A percentile compares a stretch with the other conserved stretches of the same genome.
phyloP scores from a whole-genome alignment of 352 stramenopile species.

The Phytophthora quininea region DNA sequence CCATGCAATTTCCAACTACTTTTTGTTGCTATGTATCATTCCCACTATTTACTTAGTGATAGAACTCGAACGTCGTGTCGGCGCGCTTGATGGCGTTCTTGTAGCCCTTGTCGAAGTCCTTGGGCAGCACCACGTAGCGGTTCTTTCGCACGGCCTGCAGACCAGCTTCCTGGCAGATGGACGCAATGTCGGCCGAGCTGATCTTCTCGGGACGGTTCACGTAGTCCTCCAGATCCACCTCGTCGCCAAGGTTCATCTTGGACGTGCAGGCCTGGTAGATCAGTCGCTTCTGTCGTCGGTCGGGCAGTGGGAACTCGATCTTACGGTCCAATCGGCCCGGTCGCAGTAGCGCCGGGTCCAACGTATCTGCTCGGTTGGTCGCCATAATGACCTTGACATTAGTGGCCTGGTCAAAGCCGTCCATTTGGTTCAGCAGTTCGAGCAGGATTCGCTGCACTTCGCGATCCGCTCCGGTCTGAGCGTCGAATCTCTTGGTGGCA shows the following conservation, averaged over 20 bases:
- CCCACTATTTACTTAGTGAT: slow-evolving; percentile 81
- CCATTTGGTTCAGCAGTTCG: slow-evolving; percentile 99
- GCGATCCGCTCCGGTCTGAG: slow-evolving; percentile 96
- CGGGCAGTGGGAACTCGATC: slow-evolving; percentile 99
- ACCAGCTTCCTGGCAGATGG: slow-evolving; percentile 99
- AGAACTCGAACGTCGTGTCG: slow-evolving; percentile 99
- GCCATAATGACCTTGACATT: slow-evolving; percentile 99
- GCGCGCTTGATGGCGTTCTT: slow-evolving; percentile 99
- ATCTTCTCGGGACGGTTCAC: slow-evolving; percentile 99
- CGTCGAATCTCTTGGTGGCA: slow-evolving; percentile 99
- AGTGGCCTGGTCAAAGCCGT: slow-evolving; percentile 99
- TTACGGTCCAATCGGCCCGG: slow-evolving; percentile 99
- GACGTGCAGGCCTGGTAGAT: slow-evolving; percentile 99
- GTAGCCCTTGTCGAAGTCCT: slow-evolving; percentile 99
- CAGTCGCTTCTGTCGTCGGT: slow-evolving; percentile 99
- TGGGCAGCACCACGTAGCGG: slow-evolving; percentile 99
- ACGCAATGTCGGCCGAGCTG: slow-evolving; percentile 97
- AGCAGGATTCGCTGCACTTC: slow-evolving; percentile 99
- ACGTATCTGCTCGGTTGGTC: slow-evolving; percentile 99
- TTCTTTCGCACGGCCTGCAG: slow-evolving; percentile 99
- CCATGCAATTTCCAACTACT: neutral
- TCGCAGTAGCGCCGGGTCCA: slow-evolving; percentile 98
- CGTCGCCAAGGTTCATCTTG: slow-evolving; percentile 99
- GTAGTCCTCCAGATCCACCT: slow-evolving; percentile 99
- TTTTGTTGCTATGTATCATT: no score